These are phyloP conservation scores for Aplosporella prunicola DNA, from an alignment of 2,329 filamentous ascomycete genomes.

Conservation along the genomic window DNA sequence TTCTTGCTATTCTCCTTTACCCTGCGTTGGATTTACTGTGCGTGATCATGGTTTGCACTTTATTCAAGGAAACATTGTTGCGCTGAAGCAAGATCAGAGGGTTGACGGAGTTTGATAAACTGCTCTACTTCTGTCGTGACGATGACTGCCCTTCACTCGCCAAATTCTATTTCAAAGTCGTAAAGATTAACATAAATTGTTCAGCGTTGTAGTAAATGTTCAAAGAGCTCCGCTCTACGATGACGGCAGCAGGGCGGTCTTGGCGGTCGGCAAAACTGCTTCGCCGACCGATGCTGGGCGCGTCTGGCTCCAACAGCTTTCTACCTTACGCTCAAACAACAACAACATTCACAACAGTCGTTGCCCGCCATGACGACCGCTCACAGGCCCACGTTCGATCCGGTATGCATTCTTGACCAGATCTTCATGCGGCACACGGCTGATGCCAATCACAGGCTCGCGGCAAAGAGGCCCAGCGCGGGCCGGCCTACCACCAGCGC, in stretches of 20 bases:
- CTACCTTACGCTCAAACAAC: too few species aligned
- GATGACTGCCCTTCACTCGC: too few species aligned
- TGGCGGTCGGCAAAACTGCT: conserved; percentile 6
- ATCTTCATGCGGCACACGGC: conserved; percentile 11
- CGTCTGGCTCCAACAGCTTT: too few species aligned
- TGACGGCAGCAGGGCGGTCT: conserved; percentile 7
- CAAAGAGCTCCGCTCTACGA: too few species aligned
- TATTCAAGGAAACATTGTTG: conserved; percentile 62
- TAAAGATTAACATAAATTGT: too few species aligned
- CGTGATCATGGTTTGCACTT: conserved; percentile 76
- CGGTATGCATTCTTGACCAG: conserved; percentile 44
- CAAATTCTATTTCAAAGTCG: too few species aligned
- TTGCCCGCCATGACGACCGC: conserved; percentile 41
- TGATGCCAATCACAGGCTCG: conserved; percentile 55
- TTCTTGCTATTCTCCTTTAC: conserved; percentile 69
- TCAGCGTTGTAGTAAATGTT: too few species aligned
- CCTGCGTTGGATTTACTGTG: conserved; percentile 60
- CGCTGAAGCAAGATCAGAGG: conserved; percentile 69
- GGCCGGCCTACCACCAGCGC: conserved; percentile 91
- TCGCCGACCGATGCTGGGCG: not conserved
- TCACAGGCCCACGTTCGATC: conserved; percentile 90
- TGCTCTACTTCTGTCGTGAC: too few species aligned
- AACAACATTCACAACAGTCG: too few species aligned
- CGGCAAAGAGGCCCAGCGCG: conserved; percentile 89
- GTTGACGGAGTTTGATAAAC: too few species aligned